These are phyloP conservation scores for Coniosporium tulheliwenetii DNA, from an alignment of 2,329 filamentous ascomycete species.

Conservation along the genomic window DNA sequence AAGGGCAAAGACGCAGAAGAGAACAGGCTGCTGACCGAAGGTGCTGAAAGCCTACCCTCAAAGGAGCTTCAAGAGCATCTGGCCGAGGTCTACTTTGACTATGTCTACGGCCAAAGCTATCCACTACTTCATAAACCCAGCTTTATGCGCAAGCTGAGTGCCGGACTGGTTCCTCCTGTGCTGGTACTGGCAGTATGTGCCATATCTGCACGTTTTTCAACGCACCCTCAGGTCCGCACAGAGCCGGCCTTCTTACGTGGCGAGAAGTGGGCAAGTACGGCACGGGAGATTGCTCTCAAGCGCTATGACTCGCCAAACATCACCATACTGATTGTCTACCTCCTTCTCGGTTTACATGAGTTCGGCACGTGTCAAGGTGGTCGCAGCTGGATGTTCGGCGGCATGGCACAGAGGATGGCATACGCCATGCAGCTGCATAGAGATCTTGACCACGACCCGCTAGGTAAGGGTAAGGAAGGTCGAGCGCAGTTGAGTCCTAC, in stretches of 20 bases:
- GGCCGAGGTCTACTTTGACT: slow-evolving; percentile 89
- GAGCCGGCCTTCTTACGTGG: slow-evolving; percentile 74
- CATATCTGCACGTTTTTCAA: slow-evolving; percentile 87
- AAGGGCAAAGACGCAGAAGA: slow-evolving; percentile 46
- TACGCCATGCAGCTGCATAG: slow-evolving; percentile 88
- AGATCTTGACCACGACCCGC: slow-evolving; percentile 71
- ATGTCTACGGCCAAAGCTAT: slow-evolving; percentile 89
- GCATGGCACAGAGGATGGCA: slow-evolving; percentile 91
- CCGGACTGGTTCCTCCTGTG: slow-evolving; percentile 72
- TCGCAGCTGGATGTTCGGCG: slow-evolving; percentile 87
- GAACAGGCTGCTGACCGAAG: slow-evolving; percentile 63
- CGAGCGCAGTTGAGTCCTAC: slow-evolving; percentile 38
- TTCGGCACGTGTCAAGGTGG: slow-evolving; percentile 96
- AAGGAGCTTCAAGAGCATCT: slow-evolving; percentile 87
- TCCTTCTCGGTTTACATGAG: slow-evolving; percentile 81
- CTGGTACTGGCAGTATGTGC: slow-evolving; percentile 88
- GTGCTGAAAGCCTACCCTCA: slow-evolving; percentile 64
- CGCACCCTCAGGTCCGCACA: slow-evolving; percentile 62
- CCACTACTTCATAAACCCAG: slow-evolving; percentile 91
- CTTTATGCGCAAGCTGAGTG: slow-evolving; percentile 77
- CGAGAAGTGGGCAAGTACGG: slow-evolving; percentile 77
- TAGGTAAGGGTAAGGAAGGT: slow-evolving; percentile 38
- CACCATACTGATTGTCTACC: slow-evolving; percentile 79
- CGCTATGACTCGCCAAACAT: slow-evolving; percentile 93
- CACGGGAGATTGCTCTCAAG: slow-evolving; percentile 73